Conservation (phyloP, 208 protist genomes). For the Trypanosoma mega region DNA sequence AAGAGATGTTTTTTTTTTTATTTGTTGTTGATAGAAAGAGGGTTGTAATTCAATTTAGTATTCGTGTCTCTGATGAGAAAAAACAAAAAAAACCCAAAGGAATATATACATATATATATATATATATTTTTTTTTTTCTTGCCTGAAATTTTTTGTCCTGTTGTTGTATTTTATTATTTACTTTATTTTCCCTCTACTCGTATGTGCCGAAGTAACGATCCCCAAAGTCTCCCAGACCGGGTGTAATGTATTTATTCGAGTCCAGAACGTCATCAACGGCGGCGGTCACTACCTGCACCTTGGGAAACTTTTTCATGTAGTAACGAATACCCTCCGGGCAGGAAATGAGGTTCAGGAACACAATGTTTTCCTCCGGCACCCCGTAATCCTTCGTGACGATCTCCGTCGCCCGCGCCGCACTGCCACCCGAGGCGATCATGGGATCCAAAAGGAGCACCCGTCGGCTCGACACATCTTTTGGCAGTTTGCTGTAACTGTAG, state of each 20-base stretch:
- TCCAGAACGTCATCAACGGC: slow-evolving; percentile 93
- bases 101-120: slow-evolving; percentile 10
- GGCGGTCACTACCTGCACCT: slow-evolving; percentile 89
- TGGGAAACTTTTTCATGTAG: slow-evolving; percentile 69
- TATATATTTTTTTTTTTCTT: not conserved
- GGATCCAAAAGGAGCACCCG: slow-evolving; percentile 96
- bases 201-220: slow-evolving; percentile 96
- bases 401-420: slow-evolving; percentile 67
- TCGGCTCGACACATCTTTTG: slow-evolving; percentile 88
- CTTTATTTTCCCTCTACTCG: slow-evolving; percentile 22
- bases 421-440: slow-evolving; percentile 96
- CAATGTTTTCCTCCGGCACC: slow-evolving; percentile 94
- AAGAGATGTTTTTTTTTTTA: too few species aligned
- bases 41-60: too few species aligned
- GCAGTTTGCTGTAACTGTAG: slow-evolving; percentile 96
- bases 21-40: too few species aligned
- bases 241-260: slow-evolving; percentile 93
- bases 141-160: not conserved
- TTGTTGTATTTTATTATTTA: not conserved
- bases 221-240: slow-evolving; percentile 97
- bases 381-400: slow-evolving; percentile 80
- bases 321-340: slow-evolving; percentile 84
- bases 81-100: not conserved
- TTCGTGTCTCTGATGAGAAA: not conserved
- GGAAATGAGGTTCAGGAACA: slow-evolving; percentile 96